Evolutionary conservation across 2,329 filamentous ascomycete genomes (phyloP).

Genomic region (Paraphaeosphaeria sporulosa): DNA sequence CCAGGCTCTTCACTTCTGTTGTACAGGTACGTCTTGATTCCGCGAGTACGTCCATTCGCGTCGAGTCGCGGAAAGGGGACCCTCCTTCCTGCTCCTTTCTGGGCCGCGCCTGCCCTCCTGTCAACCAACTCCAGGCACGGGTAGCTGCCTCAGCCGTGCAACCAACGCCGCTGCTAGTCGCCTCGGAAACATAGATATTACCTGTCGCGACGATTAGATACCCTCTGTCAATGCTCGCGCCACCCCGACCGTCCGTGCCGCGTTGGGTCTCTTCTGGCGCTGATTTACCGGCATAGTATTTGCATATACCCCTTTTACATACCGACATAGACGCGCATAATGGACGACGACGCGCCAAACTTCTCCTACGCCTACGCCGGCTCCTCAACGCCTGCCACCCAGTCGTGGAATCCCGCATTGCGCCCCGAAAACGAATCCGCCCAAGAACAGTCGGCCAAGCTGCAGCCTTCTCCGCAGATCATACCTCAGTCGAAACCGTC

Average conservation of each 20-base stretch:
- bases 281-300: slow-evolving; percentile 39
- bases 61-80: slow-evolving; percentile 30
- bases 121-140: neutral
- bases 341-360: slow-evolving; percentile 49
- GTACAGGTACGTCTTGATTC: slow-evolving; percentile 42
- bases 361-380: slow-evolving; percentile 50
- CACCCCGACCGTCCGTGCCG: slow-evolving; percentile 16
- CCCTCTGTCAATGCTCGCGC: slow-evolving; percentile 17
- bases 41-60: slow-evolving; percentile 11
- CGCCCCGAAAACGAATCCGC: slow-evolving; percentile 51
- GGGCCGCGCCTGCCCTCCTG: neutral
- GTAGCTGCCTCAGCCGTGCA: neutral
- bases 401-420: slow-evolving; percentile 65
- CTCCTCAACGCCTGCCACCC: slow-evolving; percentile 25
- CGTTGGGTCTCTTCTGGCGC: slow-evolving; percentile 20
- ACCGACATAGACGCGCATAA: slow-evolving; percentile 35
- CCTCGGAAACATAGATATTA: neutral
- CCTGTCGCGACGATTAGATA: neutral
- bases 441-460: slow-evolving; percentile 19
- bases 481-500: slow-evolving; percentile 17
- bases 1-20: slow-evolving; percentile 31
- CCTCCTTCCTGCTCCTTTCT: slow-evolving; percentile 18
- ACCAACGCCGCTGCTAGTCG: neutral
- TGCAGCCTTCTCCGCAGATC: slow-evolving; percentile 23
- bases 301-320: slow-evolving; percentile 43